These are phyloP conservation scores for Dendrocalamus sinicus DNA, from an alignment of 176 grass and related monocot genomes.

Conservation along the genomic window DNA sequence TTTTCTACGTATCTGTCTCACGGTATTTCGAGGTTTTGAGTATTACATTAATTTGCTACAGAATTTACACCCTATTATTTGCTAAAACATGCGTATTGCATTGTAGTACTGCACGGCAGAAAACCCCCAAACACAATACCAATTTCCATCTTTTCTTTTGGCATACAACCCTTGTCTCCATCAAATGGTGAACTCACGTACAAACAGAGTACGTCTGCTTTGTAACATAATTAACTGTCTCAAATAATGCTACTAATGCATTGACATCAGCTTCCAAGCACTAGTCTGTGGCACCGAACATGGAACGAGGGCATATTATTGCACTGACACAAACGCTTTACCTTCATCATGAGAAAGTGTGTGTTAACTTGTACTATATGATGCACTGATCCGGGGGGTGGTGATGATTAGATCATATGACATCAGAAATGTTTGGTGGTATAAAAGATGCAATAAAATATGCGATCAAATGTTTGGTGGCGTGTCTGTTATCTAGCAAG, in stretches of 20 bases:
- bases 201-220: conserved; percentile 7
- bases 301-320: background rate
- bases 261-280: conserved; percentile 6
- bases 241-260: conserved; percentile 12
- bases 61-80: conserved; percentile 15
- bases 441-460: conserved; percentile 43
- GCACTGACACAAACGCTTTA: conserved; percentile 25
- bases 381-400: background rate
- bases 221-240: conserved; percentile 27
- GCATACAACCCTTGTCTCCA: background rate
- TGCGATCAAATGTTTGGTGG: conserved; percentile 49
- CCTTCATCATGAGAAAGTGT: conserved; percentile 25
- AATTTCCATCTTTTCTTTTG: background rate
- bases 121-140: background rate
- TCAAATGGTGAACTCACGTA: conserved; percentile 18
- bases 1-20: conserved; percentile 3
- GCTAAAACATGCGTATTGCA: background rate
- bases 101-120: background rate
- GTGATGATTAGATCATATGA: conserved; percentile 38
- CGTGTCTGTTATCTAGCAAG: conserved; percentile 53
- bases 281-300: background rate
- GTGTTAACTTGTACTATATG: background rate
- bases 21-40: background rate
- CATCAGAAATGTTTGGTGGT: conserved; percentile 44
- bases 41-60: background rate